Conservation (phyloP, 305 asterid species). For the Vinca major region DNA sequence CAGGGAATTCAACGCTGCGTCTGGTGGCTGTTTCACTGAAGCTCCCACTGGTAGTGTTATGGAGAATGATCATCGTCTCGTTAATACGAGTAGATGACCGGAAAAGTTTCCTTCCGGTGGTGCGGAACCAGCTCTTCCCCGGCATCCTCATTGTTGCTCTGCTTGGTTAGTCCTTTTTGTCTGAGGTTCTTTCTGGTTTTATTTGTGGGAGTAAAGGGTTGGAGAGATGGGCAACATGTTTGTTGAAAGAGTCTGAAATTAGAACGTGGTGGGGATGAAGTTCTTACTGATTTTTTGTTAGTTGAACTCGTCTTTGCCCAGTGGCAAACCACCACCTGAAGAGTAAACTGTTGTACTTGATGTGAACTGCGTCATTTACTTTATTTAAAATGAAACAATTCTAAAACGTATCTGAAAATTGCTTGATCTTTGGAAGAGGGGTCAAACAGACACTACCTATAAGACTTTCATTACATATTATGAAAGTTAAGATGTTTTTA, state of each 20-base stretch:
- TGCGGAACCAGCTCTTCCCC: constrained; percentile 24
- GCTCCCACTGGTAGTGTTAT: constrained; percentile 16
- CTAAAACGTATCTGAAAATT: too few species aligned
- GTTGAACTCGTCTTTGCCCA: not conserved
- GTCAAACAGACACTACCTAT: too few species aligned
- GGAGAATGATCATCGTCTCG: constrained; percentile 16
- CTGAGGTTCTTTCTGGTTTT: too few species aligned
- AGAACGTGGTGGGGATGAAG: constrained; percentile 29
- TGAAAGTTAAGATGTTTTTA: too few species aligned
- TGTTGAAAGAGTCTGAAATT: not conserved
- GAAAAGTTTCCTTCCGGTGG: constrained; percentile 21
- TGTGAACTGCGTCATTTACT: too few species aligned
- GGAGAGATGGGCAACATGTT: constrained; percentile 21
- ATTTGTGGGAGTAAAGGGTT: not conserved
- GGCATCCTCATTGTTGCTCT: constrained; percentile 14
- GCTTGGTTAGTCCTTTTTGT: too few species aligned
- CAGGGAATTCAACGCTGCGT: constrained; percentile 12
- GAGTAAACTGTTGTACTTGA: too few species aligned
- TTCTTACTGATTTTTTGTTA: not conserved
- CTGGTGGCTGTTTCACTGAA: constrained; percentile 11
- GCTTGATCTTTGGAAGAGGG: too few species aligned
- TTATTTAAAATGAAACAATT: too few species aligned
- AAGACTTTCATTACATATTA: too few species aligned
- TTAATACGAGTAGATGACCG: constrained; percentile 18
- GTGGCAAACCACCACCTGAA: constrained; percentile 9